Evolutionary conservation across 139 green algal genomes (phyloP).

Genomic region (Haematococcus lacustris): DNA sequence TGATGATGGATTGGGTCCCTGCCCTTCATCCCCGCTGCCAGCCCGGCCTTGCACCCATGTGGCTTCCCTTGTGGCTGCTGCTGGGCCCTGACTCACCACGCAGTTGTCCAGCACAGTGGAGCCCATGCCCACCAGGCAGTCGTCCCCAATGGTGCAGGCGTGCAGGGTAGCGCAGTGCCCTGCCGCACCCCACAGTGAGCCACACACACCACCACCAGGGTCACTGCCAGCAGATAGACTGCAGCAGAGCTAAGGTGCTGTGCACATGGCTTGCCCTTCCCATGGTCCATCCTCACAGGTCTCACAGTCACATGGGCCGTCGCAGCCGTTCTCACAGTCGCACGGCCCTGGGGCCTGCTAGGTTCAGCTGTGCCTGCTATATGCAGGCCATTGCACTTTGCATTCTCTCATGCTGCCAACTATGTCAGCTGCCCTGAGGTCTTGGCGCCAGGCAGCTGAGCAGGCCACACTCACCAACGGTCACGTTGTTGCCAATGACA

Average conservation of each 20-base stretch:
- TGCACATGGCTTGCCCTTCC: too few species aligned
- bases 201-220: neutral
- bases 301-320: too few species aligned
- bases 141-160: slow-evolving; percentile 77
- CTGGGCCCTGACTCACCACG: slow-evolving; percentile 38
- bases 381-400: too few species aligned
- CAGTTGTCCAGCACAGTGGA: slow-evolving; percentile 82
- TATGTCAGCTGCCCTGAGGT: neutral
- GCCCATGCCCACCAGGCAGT: slow-evolving; percentile 86
- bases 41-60: too few species aligned
- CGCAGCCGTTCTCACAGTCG: too few species aligned
- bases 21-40: neutral
- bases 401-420: neutral
- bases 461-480: slow-evolving; percentile 44
- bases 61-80: too few species aligned
- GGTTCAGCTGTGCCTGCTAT: too few species aligned
- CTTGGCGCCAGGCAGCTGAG: too few species aligned
- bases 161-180: slow-evolving; percentile 76
- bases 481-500: slow-evolving; percentile 67
- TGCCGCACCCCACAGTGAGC: slow-evolving; percentile 30
- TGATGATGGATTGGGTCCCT: neutral
- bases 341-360: too few species aligned
- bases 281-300: too few species aligned
- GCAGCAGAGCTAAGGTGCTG: too few species aligned
- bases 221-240: neutral